phyloP scores from a whole-genome alignment of 2,329 filamentous ascomycete species.

The Uncinocarpus reesii region DNA sequence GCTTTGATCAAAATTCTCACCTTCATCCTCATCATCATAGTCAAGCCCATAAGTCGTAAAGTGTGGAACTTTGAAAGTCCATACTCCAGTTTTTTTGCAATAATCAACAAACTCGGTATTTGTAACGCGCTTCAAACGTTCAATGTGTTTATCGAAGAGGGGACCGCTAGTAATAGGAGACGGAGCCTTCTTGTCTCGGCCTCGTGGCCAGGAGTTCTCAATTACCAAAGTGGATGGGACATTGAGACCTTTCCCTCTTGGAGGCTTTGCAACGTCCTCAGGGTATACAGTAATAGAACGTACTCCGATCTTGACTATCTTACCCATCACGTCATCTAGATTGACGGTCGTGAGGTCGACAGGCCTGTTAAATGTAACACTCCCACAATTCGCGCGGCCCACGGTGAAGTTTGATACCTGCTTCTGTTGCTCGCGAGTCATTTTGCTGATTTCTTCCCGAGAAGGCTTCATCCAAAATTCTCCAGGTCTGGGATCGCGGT shows the following conservation, averaged over 20 bases:
- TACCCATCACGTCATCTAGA: constrained; percentile 66
- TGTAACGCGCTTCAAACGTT: constrained; percentile 64
- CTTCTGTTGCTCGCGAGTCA: constrained; percentile 70
- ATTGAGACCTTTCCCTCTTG: constrained; percentile 78
- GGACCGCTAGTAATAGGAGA: constrained; percentile 51
- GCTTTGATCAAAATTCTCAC: constrained; percentile 41
- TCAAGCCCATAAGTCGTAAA: constrained; percentile 92
- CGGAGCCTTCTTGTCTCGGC: constrained; percentile 47
- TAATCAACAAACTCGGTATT: constrained; percentile 79
- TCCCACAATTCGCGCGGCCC: constrained; percentile 70
- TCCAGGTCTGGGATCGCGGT: constrained; percentile 50
- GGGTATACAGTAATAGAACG: constrained; percentile 83
- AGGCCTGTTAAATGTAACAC: constrained; percentile 67
- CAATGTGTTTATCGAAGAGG: constrained; percentile 69
- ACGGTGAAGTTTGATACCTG: constrained; percentile 66
- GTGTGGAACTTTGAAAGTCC: constrained; percentile 89
- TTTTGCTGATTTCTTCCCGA: constrained; percentile 61
- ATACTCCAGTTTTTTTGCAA: constrained; percentile 66
- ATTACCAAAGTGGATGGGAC: constrained; percentile 80
- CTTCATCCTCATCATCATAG: constrained; percentile 60
- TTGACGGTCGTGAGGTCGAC: constrained; percentile 75
- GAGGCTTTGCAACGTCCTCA: constrained; percentile 64
- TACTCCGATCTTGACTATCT: constrained; percentile 63
- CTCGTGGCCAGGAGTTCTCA: constrained; percentile 85
- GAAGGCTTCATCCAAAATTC: constrained; percentile 80